phyloP scores from a whole-genome alignment of 164 flowering plant genomes.

The Stephania cephalantha region DNA sequence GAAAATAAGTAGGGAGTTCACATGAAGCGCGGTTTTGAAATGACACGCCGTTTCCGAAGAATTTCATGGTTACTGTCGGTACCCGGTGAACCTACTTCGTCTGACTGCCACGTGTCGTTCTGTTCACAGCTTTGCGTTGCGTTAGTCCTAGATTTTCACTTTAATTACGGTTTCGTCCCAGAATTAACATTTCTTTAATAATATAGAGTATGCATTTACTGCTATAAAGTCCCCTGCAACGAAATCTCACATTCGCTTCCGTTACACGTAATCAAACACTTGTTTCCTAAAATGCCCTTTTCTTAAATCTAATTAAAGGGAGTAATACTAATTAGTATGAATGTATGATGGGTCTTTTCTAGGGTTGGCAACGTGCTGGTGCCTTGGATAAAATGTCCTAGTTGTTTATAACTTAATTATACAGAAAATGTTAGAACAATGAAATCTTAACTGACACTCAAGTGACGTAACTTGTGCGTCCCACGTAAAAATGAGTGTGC shows the following conservation, averaged over 20 bases:
- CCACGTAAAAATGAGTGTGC: too few relatives aligned
- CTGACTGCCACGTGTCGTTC: not conserved
- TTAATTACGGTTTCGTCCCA: not conserved
- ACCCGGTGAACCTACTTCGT: not conserved
- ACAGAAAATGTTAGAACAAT: too few relatives aligned
- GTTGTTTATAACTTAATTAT: too few relatives aligned
- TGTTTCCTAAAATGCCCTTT: not conserved
- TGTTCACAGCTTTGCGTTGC: not conserved
- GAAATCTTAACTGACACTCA: too few relatives aligned
- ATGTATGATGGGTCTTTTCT: too few relatives aligned
- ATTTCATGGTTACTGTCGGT: not conserved
- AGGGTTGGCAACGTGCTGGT: too few relatives aligned
- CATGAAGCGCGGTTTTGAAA: not conserved
- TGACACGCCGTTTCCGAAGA: not conserved
- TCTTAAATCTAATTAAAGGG: too few relatives aligned
- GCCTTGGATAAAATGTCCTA: too few relatives aligned
- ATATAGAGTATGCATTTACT: not conserved
- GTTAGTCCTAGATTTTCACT: not conserved
- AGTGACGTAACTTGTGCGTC: too few relatives aligned
- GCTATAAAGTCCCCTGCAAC: not conserved
- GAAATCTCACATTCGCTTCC: not conserved
- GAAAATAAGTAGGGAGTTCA: not conserved
- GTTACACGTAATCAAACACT: not conserved
- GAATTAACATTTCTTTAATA: too few relatives aligned
- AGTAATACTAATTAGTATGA: too few relatives aligned